Percentiles rank a stretch among this genome's conserved stretches.
Evolutionary conservation across 2,329 filamentous ascomycete species (phyloP).

Genomic region (Metarhizium rileyi): DNA sequence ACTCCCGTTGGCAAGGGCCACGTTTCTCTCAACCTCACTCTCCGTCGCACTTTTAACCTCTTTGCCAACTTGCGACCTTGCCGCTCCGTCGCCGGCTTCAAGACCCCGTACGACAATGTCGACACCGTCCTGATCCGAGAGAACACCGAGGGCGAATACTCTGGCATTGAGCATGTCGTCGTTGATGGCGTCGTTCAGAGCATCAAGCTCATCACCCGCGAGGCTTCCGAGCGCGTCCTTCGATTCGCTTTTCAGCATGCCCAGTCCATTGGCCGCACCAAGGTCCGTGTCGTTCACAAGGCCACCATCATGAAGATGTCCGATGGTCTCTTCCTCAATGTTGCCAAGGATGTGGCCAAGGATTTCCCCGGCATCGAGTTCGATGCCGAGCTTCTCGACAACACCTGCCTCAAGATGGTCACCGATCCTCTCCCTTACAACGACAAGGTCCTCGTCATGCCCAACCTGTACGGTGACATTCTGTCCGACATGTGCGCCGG

Average conservation of each 20-base stretch:
- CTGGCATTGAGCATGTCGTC: conserved; percentile 95
- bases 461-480: conserved; percentile 99
- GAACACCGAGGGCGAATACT: conserved; percentile 99
- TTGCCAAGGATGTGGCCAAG: conserved; percentile 77
- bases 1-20: conserved; percentile 98
- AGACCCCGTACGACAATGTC: conserved; percentile 96
- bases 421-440: conserved; percentile 95
- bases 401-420: conserved; percentile 98
- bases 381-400: conserved; percentile 95
- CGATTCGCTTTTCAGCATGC: conserved; percentile 98
- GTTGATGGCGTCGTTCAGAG: conserved; percentile 97
- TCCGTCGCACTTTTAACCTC: conserved; percentile 98
- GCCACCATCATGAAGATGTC: conserved; percentile 99
- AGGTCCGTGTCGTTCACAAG: conserved; percentile 98
- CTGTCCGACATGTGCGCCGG: conserved; percentile 99
- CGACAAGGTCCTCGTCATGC: conserved; percentile 97
- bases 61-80: conserved; percentile 99
- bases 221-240: conserved; percentile 89
- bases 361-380: conserved; percentile 95
- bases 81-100: conserved; percentile 93
- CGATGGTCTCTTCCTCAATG: conserved; percentile 93
- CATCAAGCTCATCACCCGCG: conserved; percentile 98
- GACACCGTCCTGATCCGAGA: conserved; percentile 97
- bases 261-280: conserved; percentile 82
- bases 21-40: conserved; percentile 96